Evolutionary conservation across 257 asterid species (phyloP).

Genomic region (Gynochthodes officinalis): DNA sequence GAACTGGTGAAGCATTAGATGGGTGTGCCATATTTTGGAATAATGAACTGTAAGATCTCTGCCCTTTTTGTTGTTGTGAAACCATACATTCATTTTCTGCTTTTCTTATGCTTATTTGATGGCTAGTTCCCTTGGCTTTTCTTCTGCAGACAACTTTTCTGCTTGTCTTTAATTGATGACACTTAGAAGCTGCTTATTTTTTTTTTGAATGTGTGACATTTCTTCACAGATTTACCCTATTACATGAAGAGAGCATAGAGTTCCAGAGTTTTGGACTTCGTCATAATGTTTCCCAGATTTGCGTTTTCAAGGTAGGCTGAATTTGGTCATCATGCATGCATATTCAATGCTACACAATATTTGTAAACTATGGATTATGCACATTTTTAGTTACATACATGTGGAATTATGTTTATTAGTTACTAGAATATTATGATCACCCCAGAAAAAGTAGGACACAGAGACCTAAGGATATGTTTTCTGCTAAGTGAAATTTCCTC

Average conservation of each 20-base stretch:
- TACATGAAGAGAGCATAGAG: slow-evolving; percentile 80
- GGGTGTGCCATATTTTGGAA: slow-evolving; percentile 92
- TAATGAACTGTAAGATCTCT: slow-evolving; percentile 49
- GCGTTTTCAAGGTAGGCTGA: slow-evolving; percentile 67
- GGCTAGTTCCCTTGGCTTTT: not conserved
- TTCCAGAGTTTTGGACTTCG: slow-evolving; percentile 79
- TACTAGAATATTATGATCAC: not conserved
- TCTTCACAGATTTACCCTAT: slow-evolving; percentile 55
- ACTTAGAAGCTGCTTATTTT: not conserved
- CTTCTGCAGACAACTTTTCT: not conserved
- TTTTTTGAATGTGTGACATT: not conserved
- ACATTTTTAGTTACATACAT: not conserved
- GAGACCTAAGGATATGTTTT: not conserved
- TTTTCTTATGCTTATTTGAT: not conserved
- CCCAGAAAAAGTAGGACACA: not conserved
- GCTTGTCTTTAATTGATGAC: not conserved
- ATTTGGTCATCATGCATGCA: not conserved
- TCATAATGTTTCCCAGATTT: slow-evolving; percentile 76
- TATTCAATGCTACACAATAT: not conserved
- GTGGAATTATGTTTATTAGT: not conserved
- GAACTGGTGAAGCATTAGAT: slow-evolving; percentile 74
- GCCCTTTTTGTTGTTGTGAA: slow-evolving; percentile 15
- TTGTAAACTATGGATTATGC: not conserved
- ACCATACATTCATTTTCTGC: not conserved
- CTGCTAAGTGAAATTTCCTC: not conserved